Base-by-base conservation (phyloP, 1,284 basidiomycete genomes). In the Cutaneotrichosporon mucoides region DNA sequence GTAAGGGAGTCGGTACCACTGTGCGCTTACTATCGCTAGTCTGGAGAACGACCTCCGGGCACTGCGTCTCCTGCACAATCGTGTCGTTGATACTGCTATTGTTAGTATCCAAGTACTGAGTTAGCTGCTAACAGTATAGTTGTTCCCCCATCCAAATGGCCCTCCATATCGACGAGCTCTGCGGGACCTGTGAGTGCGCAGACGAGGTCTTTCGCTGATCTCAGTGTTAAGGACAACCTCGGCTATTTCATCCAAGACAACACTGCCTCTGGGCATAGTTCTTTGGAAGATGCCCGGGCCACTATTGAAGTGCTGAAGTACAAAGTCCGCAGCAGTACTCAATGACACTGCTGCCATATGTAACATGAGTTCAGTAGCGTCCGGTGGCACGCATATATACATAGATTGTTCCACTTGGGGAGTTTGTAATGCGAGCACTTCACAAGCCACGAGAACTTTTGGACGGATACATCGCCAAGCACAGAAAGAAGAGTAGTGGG, bases 31-130 rank as follows among this genome's bases (percentile, higher is more conserved):
- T 36, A 59, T 45, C 0, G 10, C n/a, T 54, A 77, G 76, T 0
- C 81, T 96, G 11, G 93, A 96, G 63, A 96, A 96, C 72, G 93
- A 96, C 73, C 79, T 96, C 63, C 88, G 87, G 71, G 88, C 92
- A 6, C 78, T 96, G 64, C 82, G 92, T 13, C 86, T 96, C 68
- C 79, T 96, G 1, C 93, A 96, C 72, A 80, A 83, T 57, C 84
- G 81, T 61, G 87, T 90, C 60, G 83, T 96, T 15, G 92, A 96
- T 69, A 95, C 92, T 0, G 88, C 85, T 0, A 80, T 88, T 11
- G 77, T 80, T 36, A 61, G 76, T 62, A 8, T 24, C 1, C 47
- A n/a, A 6, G 5, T 3, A 34, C 11, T 49, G 11, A 9, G 15
- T 5, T 15, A 9, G 15, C 3, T 1, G 7, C 11, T 37, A n/a